phyloP scores from a whole-genome alignment of 2,329 filamentous ascomycete species.

The Blastomyces gilchristii region DNA sequence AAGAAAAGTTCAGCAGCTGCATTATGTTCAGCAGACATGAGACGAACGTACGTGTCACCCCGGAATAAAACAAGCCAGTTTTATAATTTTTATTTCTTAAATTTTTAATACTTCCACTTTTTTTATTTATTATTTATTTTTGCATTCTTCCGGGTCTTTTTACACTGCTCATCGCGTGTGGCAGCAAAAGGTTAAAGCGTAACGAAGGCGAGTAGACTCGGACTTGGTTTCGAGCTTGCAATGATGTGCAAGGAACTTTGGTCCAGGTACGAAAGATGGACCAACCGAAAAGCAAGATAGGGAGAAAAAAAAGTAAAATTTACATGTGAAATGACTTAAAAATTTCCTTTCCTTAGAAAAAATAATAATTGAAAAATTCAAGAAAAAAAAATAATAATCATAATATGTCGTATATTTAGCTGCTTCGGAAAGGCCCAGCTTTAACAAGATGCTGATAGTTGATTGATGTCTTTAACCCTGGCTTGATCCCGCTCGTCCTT shows the following conservation, averaged over 20 bases:
- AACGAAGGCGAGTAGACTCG: not conserved
- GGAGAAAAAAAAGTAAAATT: not conserved
- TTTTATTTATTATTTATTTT: not conserved
- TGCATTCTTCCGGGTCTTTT: not conserved
- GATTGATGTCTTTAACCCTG: not conserved
- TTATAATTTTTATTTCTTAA: not conserved
- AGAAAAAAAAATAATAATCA: not conserved
- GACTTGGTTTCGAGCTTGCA: not conserved
- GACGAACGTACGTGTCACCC: not conserved
- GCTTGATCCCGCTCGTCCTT: not conserved
- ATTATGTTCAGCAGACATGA: not conserved
- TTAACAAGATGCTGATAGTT: not conserved
- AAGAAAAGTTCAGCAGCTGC: not conserved
- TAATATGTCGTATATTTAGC: not conserved
- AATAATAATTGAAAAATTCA: not conserved
- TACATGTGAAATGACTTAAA: not conserved
- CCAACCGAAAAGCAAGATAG: not conserved
- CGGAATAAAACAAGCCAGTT: not conserved
- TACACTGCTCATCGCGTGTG: conserved; percentile 6
- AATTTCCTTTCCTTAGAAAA: not conserved
- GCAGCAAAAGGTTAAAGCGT: conserved; percentile 1
- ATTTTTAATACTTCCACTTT: not conserved
- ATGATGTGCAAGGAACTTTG: not conserved
- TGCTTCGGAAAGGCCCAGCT: not conserved
- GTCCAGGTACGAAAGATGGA: conserved; percentile 4